phyloP scores from a whole-genome alignment of 768 basidiomycete genomes.

The Russula griseocarnosa region DNA sequence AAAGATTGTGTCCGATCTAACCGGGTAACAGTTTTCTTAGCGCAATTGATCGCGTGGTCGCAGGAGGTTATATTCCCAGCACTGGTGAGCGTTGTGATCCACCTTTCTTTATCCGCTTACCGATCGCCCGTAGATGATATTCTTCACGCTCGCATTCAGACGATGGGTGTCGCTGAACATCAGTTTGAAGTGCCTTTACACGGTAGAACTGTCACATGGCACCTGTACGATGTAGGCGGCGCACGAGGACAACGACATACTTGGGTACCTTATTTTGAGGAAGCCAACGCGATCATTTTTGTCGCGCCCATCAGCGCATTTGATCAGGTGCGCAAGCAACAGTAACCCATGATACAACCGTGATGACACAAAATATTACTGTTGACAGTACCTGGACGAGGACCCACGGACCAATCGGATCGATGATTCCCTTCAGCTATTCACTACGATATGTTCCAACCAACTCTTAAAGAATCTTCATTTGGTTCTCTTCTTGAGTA shows the following conservation, averaged over 20 bases:
- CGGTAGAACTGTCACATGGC: slow-evolving; percentile 59
- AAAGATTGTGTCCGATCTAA: slow-evolving; percentile 19
- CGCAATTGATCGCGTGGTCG: slow-evolving; percentile 69
- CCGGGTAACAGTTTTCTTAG: slow-evolving; percentile 57
- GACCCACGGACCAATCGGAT: slow-evolving; percentile 75
- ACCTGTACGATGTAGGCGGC: slow-evolving; percentile 28
- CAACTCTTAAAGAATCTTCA: slow-evolving; percentile 68
- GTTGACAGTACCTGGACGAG: slow-evolving; percentile 69
- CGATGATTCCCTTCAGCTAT: slow-evolving; percentile 77
- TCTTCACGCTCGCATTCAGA: slow-evolving; percentile 84
- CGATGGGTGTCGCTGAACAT: slow-evolving; percentile 85
- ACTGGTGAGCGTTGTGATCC: slow-evolving; percentile 47
- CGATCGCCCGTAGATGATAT: slow-evolving; percentile 62
- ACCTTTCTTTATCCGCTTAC: background rate
- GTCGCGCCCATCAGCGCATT: slow-evolving; percentile 78
- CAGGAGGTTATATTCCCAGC: slow-evolving; percentile 65
- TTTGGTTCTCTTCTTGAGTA: slow-evolving; percentile 70
- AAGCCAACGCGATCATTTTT: slow-evolving; percentile 76
- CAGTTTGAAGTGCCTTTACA: slow-evolving; percentile 77
- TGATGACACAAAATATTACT: slow-evolving; percentile 11
- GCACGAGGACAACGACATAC: slow-evolving; percentile 53
- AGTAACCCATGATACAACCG: background rate
- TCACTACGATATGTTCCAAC: slow-evolving; percentile 71
- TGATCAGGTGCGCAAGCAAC: slow-evolving; percentile 37
- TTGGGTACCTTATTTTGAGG: slow-evolving; percentile 79